Evolutionary conservation across 257 asterid genomes (phyloP), one percentile per base, ranked within the genome.

Genomic region (Parsonsia alboflavescens): DNA sequence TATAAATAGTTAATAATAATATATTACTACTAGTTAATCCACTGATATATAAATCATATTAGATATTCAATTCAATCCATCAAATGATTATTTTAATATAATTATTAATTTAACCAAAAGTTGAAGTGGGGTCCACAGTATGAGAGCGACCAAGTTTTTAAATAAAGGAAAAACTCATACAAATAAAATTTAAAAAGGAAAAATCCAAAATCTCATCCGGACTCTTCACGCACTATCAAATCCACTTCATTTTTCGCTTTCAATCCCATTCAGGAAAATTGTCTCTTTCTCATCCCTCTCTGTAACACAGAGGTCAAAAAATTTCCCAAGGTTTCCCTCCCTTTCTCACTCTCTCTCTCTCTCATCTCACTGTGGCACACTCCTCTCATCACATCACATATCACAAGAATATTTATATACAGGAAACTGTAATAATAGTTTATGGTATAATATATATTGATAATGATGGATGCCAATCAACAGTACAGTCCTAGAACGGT

Each of bases 401-500:
- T 17, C 30, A 28, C 7, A 28, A 0, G n/a, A 0, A 12, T 12
- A 2, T 28, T 26, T 30, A 62, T 62, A 62, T 30, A 63, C 8
- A 53, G 9, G 22, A 10, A 57, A 54, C 46, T n/a, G 1, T 33
- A 3, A n/a, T 46, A 48, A 15, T 49, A 44, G 74, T 28, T 6
- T 59, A 16, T 76, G 75, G 42, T 19, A 30, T 68, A 66, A 63
- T 39, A 53, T 28, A 42, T 39, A 53, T 28, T 42, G 73, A 41
- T 2, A 65, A 39, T 65, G 70, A 82, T 82, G 86, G 83, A 75
- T 57, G 83, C 74, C 39, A 75, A 71, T 73, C 81, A 57, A 3
- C 81, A 79, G 65, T 67, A 44, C 65, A 75, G 72, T 46, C 81
- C 83, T 7, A 72, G 86, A 80, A 82, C 86, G 28, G 79, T 82